These are phyloP conservation scores for Dovyalis caffra DNA, from an alignment of 345 rosid species.

Conservation along the genomic window DNA sequence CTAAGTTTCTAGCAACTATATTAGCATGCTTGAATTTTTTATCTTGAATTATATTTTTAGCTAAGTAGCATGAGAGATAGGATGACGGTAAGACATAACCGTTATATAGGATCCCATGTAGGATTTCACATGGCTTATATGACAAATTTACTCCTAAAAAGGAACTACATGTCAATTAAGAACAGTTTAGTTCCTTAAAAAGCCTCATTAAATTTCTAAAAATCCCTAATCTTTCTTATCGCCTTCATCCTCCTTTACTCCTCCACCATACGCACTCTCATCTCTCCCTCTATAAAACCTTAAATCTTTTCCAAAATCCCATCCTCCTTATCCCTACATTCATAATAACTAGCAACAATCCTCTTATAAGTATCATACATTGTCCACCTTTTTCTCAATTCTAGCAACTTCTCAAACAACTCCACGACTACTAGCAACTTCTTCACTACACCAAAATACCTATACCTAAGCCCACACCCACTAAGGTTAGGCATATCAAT, in stretches of 20 bases:
- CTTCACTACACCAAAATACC: constrained; percentile 90
- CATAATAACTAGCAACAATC: constrained; percentile 91
- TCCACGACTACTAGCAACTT: constrained; percentile 84
- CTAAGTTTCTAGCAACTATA: too few species aligned
- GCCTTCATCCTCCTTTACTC: constrained; percentile 84
- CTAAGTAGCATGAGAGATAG: too few species aligned
- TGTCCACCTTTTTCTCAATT: constrained; percentile 76
- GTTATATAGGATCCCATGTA: too few species aligned
- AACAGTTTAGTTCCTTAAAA: too few species aligned
- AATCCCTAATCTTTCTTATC: constrained; percentile 61
- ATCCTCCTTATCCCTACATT: constrained; percentile 90
- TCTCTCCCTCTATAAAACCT: constrained; percentile 55
- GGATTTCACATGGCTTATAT: too few species aligned
- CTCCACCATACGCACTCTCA: constrained; percentile 53
- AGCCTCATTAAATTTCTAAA: too few species aligned
- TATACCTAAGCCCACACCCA: constrained; percentile 93
- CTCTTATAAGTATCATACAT: constrained; percentile 88
- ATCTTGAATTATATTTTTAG: too few species aligned
- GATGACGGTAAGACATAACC: too few species aligned
- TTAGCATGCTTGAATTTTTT: too few species aligned
- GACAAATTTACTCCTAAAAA: too few species aligned
- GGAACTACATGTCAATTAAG: too few species aligned
- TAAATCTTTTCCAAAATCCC: constrained; percentile 78
- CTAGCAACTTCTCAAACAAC: constrained; percentile 92
- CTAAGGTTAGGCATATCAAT: constrained; percentile 89